Evolutionary conservation across 805 yeast genomes (phyloP).

Genomic region (Jamesozyma hellenica): DNA sequence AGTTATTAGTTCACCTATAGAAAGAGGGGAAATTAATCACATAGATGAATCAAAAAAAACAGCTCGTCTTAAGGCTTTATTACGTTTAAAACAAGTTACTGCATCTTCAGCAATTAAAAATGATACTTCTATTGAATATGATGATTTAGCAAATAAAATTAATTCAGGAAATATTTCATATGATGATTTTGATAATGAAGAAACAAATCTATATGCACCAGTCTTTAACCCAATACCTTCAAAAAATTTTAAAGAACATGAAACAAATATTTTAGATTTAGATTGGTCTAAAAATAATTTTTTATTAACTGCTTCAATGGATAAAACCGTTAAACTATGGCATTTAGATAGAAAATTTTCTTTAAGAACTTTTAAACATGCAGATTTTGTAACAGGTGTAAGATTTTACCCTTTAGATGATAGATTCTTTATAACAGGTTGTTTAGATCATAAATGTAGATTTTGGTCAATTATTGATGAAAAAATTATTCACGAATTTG

Average conservation of each 20-base stretch:
- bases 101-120: constrained; percentile 1
- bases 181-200: neutral
- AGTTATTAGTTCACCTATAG: constrained; percentile 63
- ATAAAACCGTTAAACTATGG: constrained; percentile 75
- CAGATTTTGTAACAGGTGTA: constrained; percentile 76
- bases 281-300: constrained; percentile 88
- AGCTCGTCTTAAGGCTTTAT: constrained; percentile 5
- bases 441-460: constrained; percentile 63
- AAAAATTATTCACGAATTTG: constrained; percentile 48
- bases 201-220: constrained; percentile 45
- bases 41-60: constrained; percentile 8
- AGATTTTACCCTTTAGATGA: constrained; percentile 80
- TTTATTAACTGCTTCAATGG: constrained; percentile 72
- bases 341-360: constrained; percentile 60
- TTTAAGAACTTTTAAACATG: constrained; percentile 54
- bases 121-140: neutral
- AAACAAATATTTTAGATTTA: constrained; percentile 57
- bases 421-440: constrained; percentile 74
- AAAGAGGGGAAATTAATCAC: constrained; percentile 40
- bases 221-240: constrained; percentile 64
- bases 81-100: constrained; percentile 1
- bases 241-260: constrained; percentile 54
- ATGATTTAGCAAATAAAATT: too few relatives aligned
- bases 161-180: neutral
- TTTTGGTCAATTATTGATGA: constrained; percentile 81